phyloP scores from a whole-genome alignment of 768 basidiomycete genomes.

The Panaeolus papilionaceus region DNA sequence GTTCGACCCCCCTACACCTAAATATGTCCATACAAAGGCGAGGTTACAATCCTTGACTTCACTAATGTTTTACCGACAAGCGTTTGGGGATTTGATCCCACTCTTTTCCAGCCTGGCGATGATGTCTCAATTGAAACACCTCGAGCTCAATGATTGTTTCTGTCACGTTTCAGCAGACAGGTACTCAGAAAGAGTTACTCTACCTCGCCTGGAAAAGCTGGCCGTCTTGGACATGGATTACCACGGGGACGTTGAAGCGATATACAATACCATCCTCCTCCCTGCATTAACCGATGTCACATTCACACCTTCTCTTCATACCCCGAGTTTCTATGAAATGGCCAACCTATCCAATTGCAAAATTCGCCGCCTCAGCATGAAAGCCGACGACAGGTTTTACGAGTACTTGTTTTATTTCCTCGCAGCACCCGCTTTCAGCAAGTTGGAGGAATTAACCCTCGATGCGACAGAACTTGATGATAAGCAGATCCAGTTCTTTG shows the following conservation, averaged over 20 bases:
- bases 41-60: neutral
- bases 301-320: neutral
- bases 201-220: neutral
- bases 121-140: neutral
- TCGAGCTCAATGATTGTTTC: neutral
- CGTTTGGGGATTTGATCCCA: neutral
- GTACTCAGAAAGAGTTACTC: neutral
- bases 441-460: neutral
- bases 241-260: neutral
- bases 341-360: neutral
- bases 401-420: neutral
- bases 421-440: neutral
- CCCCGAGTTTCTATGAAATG: neutral
- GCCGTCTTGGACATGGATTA: neutral
- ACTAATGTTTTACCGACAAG: neutral
- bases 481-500: neutral
- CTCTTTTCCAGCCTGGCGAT: neutral
- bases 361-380: neutral
- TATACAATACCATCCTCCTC: neutral
- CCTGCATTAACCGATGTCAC: neutral
- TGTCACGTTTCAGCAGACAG: neutral
- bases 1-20: neutral
- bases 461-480: neutral
- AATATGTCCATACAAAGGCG: neutral
- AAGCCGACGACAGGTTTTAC: neutral